Evolutionary conservation across 2,329 filamentous ascomycete species (phyloP).

Genomic region (Polytolypa hystricis): DNA sequence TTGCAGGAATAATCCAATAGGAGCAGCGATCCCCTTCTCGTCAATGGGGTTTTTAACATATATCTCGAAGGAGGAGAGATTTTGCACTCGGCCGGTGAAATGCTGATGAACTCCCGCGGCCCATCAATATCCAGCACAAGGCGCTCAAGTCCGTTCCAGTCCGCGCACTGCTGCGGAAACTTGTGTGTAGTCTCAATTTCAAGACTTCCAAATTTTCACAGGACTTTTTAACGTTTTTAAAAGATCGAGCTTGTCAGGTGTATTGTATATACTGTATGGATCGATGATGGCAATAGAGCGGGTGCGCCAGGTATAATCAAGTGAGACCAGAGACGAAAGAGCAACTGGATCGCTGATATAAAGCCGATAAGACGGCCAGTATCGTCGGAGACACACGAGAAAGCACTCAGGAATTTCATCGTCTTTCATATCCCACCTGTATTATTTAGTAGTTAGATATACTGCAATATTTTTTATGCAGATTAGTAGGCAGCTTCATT

Average conservation of each 20-base stretch:
- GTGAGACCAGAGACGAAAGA: background rate
- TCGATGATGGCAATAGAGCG: background rate
- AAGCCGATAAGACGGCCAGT: slow-evolving; percentile 3
- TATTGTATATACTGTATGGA: background rate
- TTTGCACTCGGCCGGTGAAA: slow-evolving; percentile 1
- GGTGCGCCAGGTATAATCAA: slow-evolving; percentile 1
- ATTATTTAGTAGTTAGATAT: background rate
- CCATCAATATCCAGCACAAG: slow-evolving; percentile 3
- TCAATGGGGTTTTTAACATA: slow-evolving; percentile 1
- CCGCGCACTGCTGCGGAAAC: slow-evolving; percentile 3
- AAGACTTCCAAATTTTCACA: slow-evolving; percentile 1
- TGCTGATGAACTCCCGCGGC: slow-evolving; percentile 1
- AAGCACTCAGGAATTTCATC: background rate
- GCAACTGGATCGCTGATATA: background rate
- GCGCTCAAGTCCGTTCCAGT: slow-evolving; percentile 1
- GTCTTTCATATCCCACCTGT: background rate
- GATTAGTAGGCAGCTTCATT: background rate
- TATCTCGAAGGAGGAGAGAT: slow-evolving; percentile 4
- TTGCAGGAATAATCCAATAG: background rate
- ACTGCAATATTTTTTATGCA: too few relatives aligned
- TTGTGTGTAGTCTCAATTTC: background rate
- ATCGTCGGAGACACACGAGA: background rate
- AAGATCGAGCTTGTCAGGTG: background rate
- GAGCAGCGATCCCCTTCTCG: background rate
- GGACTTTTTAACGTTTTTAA: background rate